Base-by-base conservation (phyloP, 1,139 yeast species). In the Geotrichum siamense region DNA sequence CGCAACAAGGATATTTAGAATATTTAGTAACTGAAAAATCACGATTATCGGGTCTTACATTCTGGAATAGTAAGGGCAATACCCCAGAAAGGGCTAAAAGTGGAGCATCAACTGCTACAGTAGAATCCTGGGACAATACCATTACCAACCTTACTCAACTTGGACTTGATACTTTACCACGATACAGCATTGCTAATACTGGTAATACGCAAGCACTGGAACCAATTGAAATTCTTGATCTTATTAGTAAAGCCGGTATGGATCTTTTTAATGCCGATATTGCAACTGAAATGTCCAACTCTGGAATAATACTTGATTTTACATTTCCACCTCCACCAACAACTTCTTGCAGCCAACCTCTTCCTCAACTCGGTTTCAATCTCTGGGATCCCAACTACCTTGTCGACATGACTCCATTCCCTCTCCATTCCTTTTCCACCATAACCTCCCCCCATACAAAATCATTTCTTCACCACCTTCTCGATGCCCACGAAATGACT, bases 401-500 rank as follows among this genome's bases (percentile, higher is more conserved):
- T 8, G 53, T 56, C 2, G 69, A 65, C 43, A 55, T 59, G 57
- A 38, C 51, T 1, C 44, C 51, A 9, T 38, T 41, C 50, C 61
- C 58, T 21, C 43, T 47, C 51, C 44, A 43, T 48, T 22, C 56
- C 44, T n/a, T n/a, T 5, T 52, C 48, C 20, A 45, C 51, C 29
- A 38, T 31, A n/a, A 53, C 58, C 21, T 59, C 56, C 5, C 41
- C 51, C 9, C 63, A 65, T 43, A 58, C 62, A 48, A 52, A 63
- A 21, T 71, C 72, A 3, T 68, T 67, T 48, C 48, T 68, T 6
- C 69, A 68, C 42, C 72, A 68, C 48, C 51, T 68, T 27, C 54
- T 68, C 26, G 52, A 63, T 30, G 71, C 71, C 3, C 54, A 55
- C 22, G 72, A 68, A 50, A 68, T 68, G 72, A 58, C 68, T 12